A percentile compares a stretch with the other conserved stretches of the same genome.
Evolutionary conservation across 345 rosid genomes (phyloP).

Genomic region (Heritiera fomes): DNA sequence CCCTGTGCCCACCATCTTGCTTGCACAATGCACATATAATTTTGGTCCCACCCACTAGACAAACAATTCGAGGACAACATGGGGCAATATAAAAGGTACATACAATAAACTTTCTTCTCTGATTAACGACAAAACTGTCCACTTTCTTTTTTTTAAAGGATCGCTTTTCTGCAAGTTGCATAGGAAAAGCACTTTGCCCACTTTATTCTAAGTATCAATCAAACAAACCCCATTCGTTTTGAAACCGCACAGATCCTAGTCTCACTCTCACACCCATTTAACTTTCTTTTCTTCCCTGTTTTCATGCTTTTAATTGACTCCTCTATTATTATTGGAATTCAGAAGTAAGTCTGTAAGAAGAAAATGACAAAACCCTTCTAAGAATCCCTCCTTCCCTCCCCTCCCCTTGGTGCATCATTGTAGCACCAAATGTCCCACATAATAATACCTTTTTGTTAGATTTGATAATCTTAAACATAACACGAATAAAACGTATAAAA

Average conservation of each 20-base stretch:
- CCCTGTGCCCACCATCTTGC: constrained; percentile 35
- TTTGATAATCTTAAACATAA: no score
- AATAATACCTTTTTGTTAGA: background rate
- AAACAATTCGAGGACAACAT: constrained; percentile 37
- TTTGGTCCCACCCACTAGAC: constrained; percentile 43
- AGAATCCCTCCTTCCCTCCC: background rate
- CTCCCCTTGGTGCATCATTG: constrained; percentile 14
- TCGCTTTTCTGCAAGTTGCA: constrained; percentile 42
- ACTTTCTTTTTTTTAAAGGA: constrained; percentile 32
- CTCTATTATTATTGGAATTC: background rate
- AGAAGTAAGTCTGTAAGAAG: background rate
- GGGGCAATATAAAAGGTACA: constrained; percentile 24
- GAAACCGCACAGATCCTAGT: background rate
- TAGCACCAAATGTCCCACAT: constrained; percentile 19
- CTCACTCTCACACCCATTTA: background rate
- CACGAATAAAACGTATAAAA: no score
- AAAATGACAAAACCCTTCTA: background rate
- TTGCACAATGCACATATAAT: constrained; percentile 29
- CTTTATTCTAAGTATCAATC: constrained; percentile 30
- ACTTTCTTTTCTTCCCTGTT: background rate
- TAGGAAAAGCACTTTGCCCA: constrained; percentile 35
- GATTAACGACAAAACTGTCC: constrained; percentile 36
- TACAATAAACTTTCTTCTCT: background rate
- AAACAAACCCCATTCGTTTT: background rate
- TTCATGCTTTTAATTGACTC: background rate